phyloP scores from a whole-genome alignment of 345 rosid genomes.

The Populus nigra region DNA sequence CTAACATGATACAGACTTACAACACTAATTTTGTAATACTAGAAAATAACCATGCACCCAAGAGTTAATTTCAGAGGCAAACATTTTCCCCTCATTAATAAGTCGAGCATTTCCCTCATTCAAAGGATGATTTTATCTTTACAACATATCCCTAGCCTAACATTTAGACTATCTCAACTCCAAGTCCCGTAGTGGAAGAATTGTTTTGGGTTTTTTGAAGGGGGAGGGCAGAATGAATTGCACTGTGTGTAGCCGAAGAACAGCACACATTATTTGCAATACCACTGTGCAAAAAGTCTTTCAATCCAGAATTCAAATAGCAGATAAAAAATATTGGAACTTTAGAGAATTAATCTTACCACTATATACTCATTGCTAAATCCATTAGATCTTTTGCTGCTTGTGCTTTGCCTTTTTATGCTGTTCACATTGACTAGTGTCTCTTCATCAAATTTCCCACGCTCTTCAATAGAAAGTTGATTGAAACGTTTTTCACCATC shows the following conservation, averaged over 20 bases:
- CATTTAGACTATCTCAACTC: too few species aligned
- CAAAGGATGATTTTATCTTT: too few species aligned
- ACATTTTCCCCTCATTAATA: too few species aligned
- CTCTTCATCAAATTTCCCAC: conserved; percentile 92
- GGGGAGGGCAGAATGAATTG: not conserved
- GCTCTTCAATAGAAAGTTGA: conserved; percentile 92
- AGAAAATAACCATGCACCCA: too few species aligned
- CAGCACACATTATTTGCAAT: not conserved
- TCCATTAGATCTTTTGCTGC: conserved; percentile 52
- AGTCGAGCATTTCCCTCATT: too few species aligned
- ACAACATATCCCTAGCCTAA: too few species aligned
- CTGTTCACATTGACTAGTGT: conserved; percentile 87
- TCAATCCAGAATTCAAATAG: not conserved
- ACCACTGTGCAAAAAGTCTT: not conserved
- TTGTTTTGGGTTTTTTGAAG: too few species aligned
- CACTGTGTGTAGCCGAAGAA: not conserved
- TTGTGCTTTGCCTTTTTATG: conserved; percentile 63
- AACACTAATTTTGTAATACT: too few species aligned
- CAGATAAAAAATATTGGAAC: not conserved
- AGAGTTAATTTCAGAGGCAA: too few species aligned
- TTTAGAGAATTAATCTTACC: conserved; percentile 43
- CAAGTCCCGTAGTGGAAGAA: too few species aligned
- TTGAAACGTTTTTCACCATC: conserved; percentile 87
- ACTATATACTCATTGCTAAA: conserved; percentile 86
- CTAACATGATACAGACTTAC: too few species aligned